A percentile compares a stretch with the other conserved stretches of the same genome.
These are phyloP conservation scores for Fusarium humuli DNA, from an alignment of 2,329 filamentous ascomycete species.

Conservation along the genomic window DNA sequence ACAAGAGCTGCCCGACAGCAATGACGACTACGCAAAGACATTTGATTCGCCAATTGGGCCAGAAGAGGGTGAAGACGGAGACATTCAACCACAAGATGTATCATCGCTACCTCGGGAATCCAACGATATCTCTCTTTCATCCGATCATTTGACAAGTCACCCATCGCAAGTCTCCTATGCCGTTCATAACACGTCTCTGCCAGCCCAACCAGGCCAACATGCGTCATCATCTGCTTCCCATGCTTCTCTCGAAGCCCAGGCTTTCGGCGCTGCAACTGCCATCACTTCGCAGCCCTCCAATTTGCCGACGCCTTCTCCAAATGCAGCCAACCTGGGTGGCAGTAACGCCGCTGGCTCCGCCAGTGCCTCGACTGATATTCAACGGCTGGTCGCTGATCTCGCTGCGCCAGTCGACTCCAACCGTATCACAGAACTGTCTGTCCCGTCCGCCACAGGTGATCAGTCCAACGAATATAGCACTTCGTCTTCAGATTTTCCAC, in stretches of 20 bases:
- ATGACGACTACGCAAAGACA: slow-evolving; percentile 64
- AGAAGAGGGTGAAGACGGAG: slow-evolving; percentile 52
- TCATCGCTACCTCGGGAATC: slow-evolving; percentile 58
- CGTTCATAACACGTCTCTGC: slow-evolving; percentile 49
- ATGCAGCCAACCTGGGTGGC: slow-evolving; percentile 47
- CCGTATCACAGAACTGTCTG: slow-evolving; percentile 48
- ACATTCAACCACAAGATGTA: slow-evolving; percentile 57
- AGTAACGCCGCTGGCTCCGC: slow-evolving; percentile 45
- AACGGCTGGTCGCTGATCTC: slow-evolving; percentile 57
- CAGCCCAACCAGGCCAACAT: slow-evolving; percentile 43
- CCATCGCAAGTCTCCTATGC: slow-evolving; percentile 48
- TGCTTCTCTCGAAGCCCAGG: slow-evolving; percentile 47
- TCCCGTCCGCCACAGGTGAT: slow-evolving; percentile 44
- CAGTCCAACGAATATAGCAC: slow-evolving; percentile 41
- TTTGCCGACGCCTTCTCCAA: slow-evolving; percentile 42
- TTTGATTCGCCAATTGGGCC: slow-evolving; percentile 61
- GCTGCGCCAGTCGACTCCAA: slow-evolving; percentile 51
- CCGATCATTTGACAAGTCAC: slow-evolving; percentile 54
- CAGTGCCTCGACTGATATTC: slow-evolving; percentile 53
- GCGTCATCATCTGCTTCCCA: slow-evolving; percentile 45
- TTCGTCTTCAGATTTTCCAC: slow-evolving; percentile 51
- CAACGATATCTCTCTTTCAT: slow-evolving; percentile 56
- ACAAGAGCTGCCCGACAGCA: slow-evolving; percentile 51
- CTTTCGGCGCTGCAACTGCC: slow-evolving; percentile 38
- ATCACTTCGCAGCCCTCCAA: slow-evolving; percentile 41